Evolutionary conservation across 352 stramenopile genomes (phyloP), one percentile per base, ranked within the genome.

Genomic region (Phytophthora tentaculata): DNA sequence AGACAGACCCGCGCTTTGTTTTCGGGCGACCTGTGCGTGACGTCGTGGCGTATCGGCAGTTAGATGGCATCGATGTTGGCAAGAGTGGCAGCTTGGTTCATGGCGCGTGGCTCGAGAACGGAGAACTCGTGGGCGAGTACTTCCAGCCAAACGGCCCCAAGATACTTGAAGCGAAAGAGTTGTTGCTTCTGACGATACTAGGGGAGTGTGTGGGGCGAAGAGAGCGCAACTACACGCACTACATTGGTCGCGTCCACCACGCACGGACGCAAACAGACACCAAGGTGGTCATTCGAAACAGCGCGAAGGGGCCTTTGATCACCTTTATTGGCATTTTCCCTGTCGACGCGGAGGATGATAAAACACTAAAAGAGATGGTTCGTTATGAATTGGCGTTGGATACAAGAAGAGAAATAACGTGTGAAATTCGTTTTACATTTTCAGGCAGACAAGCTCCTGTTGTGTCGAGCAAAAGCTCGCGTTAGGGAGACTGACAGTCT

Each of bases 211-310:
- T 72, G 20, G 64, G 50, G 8, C 24, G 56, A 26, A 66, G 68
- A 48, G 63, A 72, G 7, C 43, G 16, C 32, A 66, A 72, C 26
- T 72, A 65, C 41, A 62, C 56, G 20, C 39, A 69, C 29, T 56
- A 73, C 24, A 47, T 72, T 9, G 61, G 61, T 12, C 50, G 61
- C 14, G 26, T 49, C 5, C 22, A 66, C 24, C 26, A 58, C 2
- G n/a, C 26, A 50, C 53, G 32, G 35, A 37, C 23, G 3, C 50
- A 69, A 49, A 51, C 7, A 1, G 47, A 57, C 20, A 43, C 61
- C 20, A 71, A 72, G 39, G 63, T 76, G 35, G 57, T 61, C 39
- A 69, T 76, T 52, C 50, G 62, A 22, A 75, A 68, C 52, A 76
- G 56, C 49, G 61, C 53, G 13, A 69, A 32, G 43, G 56, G 56